Evolutionary conservation across 139 green algal species (phyloP), one percentile per base, ranked within the genome.

Genomic region (Auxenochlorella protothecoides): DNA sequence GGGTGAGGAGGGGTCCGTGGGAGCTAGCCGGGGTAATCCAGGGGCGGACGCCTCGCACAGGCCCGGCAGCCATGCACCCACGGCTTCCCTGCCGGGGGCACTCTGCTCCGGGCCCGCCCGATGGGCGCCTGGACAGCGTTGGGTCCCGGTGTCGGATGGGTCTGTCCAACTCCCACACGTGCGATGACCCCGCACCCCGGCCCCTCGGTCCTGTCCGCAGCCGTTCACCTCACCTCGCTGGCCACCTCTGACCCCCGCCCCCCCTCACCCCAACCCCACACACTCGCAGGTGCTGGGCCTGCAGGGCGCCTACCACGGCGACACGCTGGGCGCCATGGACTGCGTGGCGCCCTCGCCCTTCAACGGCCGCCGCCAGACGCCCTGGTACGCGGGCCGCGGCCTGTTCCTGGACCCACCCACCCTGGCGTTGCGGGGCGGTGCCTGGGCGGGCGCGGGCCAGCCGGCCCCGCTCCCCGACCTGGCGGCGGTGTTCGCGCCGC

Each of bases 311-410:
- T 99, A 99, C 79, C 95, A 99, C 78, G 95, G 95, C 9, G 95
- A 99, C 83, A 99, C 95, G 0, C 83, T 98, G 63, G 95, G 92
- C 0, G 83, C 88, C 8, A 97, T 97, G 91, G 90, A 96, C 74
- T 87, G 85, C 6, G 83, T 88, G 11, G 78, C 91, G 3, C 81
- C 87, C 27, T 85, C 69, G 16, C 72, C 86, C 6, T 97, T 92
- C 85, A 97, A 96, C 72, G 85, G 81, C 52, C 73, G 61, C 7
- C 53, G 80, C 60, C 89, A 95, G 79, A 89, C 78, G 53, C 85
- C 89, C 8, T 93, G 89, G 88, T 96, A 95, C 76, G 57, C 73
- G 8, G 83, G 81, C 10, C 66, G 88, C 12, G 89, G 89, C 4
- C 74, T 94, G 44, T 97, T 96, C 72, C 68, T 97, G 56, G 66